Evolutionary conservation across 140 eudicot species (phyloP).

Genomic region (Bidens hawaiensis): DNA sequence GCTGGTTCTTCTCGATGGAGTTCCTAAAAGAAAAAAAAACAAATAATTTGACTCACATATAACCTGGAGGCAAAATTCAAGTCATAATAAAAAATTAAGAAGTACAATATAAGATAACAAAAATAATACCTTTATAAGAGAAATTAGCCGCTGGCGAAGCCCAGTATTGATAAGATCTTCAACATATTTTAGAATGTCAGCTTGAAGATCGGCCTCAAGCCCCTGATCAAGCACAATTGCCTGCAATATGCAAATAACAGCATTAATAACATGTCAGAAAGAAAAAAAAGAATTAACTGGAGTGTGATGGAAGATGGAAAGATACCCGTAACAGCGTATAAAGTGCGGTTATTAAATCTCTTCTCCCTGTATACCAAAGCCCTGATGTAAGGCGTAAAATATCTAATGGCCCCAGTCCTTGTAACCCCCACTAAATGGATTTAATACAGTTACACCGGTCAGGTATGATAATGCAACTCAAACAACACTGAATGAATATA

Average conservation of each 20-base stretch:
- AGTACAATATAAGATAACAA: background rate
- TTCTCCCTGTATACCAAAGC: slow-evolving; percentile 96
- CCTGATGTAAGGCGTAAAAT: slow-evolving; percentile 80
- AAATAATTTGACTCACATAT: background rate
- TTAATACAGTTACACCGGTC: slow-evolving; percentile 12
- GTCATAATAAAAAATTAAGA: background rate
- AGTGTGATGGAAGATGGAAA: slow-evolving; percentile 14
- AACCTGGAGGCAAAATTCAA: background rate
- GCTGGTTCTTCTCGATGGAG: slow-evolving; percentile 90
- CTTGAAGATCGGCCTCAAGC: slow-evolving; percentile 73
- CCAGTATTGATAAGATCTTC: slow-evolving; percentile 76
- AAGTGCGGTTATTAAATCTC: slow-evolving; percentile 81
- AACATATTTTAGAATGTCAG: slow-evolving; percentile 66
- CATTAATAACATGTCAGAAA: background rate
- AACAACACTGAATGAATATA: slow-evolving; percentile 4
- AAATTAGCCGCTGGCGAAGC: slow-evolving; percentile 70
- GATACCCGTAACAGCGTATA: slow-evolving; percentile 85
- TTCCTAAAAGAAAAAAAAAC: slow-evolving; percentile 51
- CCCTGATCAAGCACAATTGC: slow-evolving; percentile 97
- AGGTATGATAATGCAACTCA: slow-evolving; percentile 15
- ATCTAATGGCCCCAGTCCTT: slow-evolving; percentile 76
- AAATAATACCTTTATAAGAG: slow-evolving; percentile 68
- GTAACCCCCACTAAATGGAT: slow-evolving; percentile 70
- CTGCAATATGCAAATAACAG: slow-evolving; percentile 38
- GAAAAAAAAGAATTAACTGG: background rate